Conservation (phyloP, 306 rosid species). For the Vigna angularis region DNA sequence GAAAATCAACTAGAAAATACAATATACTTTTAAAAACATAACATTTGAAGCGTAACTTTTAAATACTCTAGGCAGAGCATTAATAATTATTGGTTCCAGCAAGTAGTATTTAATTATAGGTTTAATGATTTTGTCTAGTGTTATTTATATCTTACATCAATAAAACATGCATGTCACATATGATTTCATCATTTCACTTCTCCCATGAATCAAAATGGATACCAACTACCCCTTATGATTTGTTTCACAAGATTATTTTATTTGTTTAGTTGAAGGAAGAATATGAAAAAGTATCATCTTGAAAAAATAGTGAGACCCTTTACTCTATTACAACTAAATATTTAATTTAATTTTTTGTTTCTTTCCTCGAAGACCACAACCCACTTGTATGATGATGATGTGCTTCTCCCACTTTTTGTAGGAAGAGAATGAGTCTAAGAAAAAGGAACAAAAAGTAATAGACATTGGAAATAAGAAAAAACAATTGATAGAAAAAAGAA, state of each 20-base stretch:
- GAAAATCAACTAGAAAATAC: too few relatives aligned
- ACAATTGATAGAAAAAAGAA: not conserved
- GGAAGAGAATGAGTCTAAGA: not conserved
- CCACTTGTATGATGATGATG: constrained; percentile 8
- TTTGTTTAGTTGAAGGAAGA: too few relatives aligned
- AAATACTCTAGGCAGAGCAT: not conserved
- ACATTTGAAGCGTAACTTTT: not conserved
- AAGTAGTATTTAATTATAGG: constrained; percentile 2
- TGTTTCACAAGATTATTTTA: too few relatives aligned
- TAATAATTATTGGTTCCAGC: not conserved
- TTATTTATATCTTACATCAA: not conserved
- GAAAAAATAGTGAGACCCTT: too few relatives aligned
- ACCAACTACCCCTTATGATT: constrained; percentile 37
- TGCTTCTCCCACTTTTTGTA: not conserved
- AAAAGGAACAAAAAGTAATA: not conserved
- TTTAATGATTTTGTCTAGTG: not conserved
- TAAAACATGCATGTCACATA: not conserved
- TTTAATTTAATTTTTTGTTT: too few relatives aligned
- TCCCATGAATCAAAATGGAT: constrained; percentile 48
- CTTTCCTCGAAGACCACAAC: not conserved
- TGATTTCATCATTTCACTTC: constrained; percentile 20
- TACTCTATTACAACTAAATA: too few relatives aligned
- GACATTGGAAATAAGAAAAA: not conserved
- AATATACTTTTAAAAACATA: not conserved
- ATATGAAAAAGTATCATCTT: too few relatives aligned